phyloP scores from a whole-genome alignment of 176 grass and related monocot species.

The Panicum miliaceum region DNA sequence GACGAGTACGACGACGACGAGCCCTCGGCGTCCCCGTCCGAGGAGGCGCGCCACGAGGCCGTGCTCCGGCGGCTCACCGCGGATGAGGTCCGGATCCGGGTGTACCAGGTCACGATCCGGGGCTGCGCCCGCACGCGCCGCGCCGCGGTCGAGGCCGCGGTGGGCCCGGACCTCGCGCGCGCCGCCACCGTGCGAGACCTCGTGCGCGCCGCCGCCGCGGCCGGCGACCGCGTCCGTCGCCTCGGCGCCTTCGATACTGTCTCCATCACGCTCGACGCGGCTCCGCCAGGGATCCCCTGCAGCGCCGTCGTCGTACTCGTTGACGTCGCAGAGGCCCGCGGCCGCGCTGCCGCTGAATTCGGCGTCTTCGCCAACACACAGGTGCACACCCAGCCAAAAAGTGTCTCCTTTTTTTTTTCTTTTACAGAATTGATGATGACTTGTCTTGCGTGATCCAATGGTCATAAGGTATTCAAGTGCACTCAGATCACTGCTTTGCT shows the following conservation, averaged over 20 bases:
- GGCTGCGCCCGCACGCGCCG: slow-evolving; percentile 51
- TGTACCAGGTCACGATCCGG: slow-evolving; percentile 71
- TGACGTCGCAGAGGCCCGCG: slow-evolving; percentile 66
- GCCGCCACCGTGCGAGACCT: slow-evolving; percentile 79
- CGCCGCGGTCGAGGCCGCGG: slow-evolving; percentile 60
- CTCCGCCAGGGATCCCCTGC: slow-evolving; percentile 55
- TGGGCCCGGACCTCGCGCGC: slow-evolving; percentile 56
- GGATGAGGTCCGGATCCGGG: slow-evolving; percentile 67
- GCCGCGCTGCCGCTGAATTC: slow-evolving; percentile 54
- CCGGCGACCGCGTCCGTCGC: slow-evolving; percentile 64
- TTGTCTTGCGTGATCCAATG: not conserved
- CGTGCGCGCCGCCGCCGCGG: slow-evolving; percentile 62
- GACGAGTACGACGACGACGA: slow-evolving; percentile 19
- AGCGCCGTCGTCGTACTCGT: slow-evolving; percentile 60
- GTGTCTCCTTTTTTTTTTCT: not conserved
- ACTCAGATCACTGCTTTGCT: not conserved
- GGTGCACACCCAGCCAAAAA: slow-evolving; percentile 41
- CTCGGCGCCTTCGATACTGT: slow-evolving; percentile 79
- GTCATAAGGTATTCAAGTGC: too few species aligned
- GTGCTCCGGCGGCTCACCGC: slow-evolving; percentile 63
- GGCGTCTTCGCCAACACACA: slow-evolving; percentile 51
- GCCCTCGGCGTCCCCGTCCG: not conserved
- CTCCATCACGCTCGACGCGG: slow-evolving; percentile 73
- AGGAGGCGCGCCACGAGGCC: slow-evolving; percentile 48
- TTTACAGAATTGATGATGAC: not conserved